These are phyloP conservation scores for Davidsoniella virescens DNA, from an alignment of 2,329 filamentous ascomycete genomes.

Conservation along the genomic window DNA sequence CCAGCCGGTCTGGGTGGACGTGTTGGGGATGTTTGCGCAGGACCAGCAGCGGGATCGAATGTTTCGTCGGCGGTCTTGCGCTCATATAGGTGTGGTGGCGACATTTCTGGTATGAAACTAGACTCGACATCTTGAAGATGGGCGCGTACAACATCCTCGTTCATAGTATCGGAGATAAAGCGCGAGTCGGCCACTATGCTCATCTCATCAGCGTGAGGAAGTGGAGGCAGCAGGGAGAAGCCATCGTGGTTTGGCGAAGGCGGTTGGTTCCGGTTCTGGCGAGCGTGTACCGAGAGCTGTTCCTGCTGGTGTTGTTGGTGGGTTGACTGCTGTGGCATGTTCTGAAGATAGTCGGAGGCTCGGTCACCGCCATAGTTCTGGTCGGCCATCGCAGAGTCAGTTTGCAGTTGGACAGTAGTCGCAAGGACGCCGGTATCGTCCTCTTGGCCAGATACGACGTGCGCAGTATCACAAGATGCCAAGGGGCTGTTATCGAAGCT, in stretches of 20 bases:
- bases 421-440: too few species aligned
- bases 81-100: slow-evolving; percentile 34
- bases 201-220: slow-evolving; percentile 9
- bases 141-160: slow-evolving; percentile 35
- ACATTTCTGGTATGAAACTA: slow-evolving; percentile 43
- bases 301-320: slow-evolving; percentile 2
- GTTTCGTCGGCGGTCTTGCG: slow-evolving; percentile 36
- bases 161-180: slow-evolving; percentile 29
- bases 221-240: slow-evolving; percentile 6
- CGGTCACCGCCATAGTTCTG: not conserved
- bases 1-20: slow-evolving; percentile 6
- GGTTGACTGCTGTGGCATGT: not conserved
- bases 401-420: not conserved
- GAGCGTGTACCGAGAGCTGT: slow-evolving; percentile 1
- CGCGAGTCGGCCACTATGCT: slow-evolving; percentile 19
- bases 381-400: slow-evolving; percentile 6
- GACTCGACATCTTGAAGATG: slow-evolving; percentile 50
- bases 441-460: too few species aligned
- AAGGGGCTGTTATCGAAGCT: too few species aligned
- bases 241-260: not conserved
- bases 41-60: slow-evolving; percentile 34
- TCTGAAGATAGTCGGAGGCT: not conserved
- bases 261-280: not conserved
- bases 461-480: too few species aligned
- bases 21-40: slow-evolving; percentile 14